A percentile compares a stretch with the other conserved stretches of the same genome.
These are phyloP conservation scores for Lablab purpureus DNA, from an alignment of 306 rosid species.

Conservation along the genomic window DNA sequence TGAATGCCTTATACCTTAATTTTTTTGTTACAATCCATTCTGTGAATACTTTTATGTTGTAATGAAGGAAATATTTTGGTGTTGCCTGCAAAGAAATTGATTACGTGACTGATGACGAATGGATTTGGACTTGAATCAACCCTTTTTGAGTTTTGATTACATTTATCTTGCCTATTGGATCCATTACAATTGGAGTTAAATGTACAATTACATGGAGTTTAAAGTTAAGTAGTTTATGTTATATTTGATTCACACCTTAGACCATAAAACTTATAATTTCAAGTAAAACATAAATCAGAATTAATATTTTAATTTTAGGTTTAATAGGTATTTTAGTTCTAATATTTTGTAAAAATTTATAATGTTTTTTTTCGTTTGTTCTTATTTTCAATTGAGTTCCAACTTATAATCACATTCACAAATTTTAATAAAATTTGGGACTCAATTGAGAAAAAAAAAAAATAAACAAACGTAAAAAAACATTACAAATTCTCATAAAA, in stretches of 20 bases:
- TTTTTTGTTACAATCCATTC: constrained; percentile 12
- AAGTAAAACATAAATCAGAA: not conserved
- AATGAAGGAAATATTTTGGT: constrained; percentile 27
- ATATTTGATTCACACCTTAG: not conserved
- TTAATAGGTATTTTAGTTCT: too few relatives aligned
- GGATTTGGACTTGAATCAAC: not conserved
- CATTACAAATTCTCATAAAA: too few relatives aligned
- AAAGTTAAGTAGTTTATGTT: not conserved
- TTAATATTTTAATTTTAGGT: not conserved
- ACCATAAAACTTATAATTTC: not conserved
- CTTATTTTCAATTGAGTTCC: too few relatives aligned
- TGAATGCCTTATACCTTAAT: constrained; percentile 24
- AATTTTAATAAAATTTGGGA: too few relatives aligned
- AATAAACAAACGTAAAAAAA: too few relatives aligned
- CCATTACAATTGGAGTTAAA: not conserved
- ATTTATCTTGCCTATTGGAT: not conserved
- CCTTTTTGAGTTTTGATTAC: not conserved
- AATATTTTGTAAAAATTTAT: too few relatives aligned
- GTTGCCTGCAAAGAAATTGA: constrained; percentile 29
- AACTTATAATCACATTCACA: too few relatives aligned
- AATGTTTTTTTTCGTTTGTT: too few relatives aligned
- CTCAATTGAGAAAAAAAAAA: too few relatives aligned
- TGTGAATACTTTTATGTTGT: constrained; percentile 26
- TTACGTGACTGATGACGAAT: not conserved
- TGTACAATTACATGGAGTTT: not conserved